Base-by-base conservation (phyloP, 345 rosid genomes). In the Cardamine chenopodiifolia region DNA sequence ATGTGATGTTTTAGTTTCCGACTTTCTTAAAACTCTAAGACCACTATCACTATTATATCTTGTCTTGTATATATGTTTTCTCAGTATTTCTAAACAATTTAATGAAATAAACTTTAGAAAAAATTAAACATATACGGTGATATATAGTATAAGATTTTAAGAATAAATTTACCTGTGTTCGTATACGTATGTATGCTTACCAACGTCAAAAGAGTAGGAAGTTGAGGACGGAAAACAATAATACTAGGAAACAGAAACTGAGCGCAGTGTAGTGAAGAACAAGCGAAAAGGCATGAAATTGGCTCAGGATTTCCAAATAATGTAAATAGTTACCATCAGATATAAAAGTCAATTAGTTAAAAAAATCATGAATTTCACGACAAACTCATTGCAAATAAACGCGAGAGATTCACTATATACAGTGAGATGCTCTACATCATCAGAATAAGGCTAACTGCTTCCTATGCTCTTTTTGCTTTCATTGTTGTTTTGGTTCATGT, bases 301-400 rank as follows among this genome's bases (percentile, higher is more conserved):
- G 13, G 62, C 39, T 31, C 31, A 47, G 12, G 18, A 58, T 32
- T 58, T 42, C 31, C 49, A 48, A 44, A 20, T 61, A n/a, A n/a
- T n/a, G n/a, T 7, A 23, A 17, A 37, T 8, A 22, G 47, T 53
- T 23, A 26, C 37, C 25, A 48, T 62, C 62, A 71, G 58, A 11
- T 2, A 18, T 23, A 34, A 34, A 34, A 59, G 58, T 49, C 4
- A 26, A 37, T 62, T 62, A 39, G 62, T 12, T 25, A 14, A 17
- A 13, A 23, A n/a, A 6, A 18, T 66, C 54, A 68, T 18, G 59
- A 67, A 75, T 39, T 62, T 57, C 79, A 67, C 34, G 23, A 66
- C 66, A 74, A 57, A 48, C 72, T 66, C 58, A 50, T 28, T 29
- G 62, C 28, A n/a, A 71, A 60, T 12, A 71, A 71, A 49, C 15